Conservation (phyloP, 2,329 filamentous ascomycete species). For the Fusarium goolgardi region DNA sequence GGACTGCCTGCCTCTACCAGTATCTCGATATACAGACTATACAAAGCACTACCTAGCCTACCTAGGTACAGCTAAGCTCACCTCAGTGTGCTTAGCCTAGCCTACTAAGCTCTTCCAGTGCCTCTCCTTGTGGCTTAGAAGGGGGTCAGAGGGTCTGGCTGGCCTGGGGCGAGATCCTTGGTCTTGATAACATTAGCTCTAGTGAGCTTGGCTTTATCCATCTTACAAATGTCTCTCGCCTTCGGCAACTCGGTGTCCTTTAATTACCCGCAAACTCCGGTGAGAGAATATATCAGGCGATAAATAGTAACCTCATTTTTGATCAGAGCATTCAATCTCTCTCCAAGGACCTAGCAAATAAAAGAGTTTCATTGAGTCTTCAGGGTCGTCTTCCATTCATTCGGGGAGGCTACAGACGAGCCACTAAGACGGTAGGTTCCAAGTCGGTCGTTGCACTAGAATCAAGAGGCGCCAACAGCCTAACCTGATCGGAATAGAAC, state of each 20-base stretch:
- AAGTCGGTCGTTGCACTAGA: constrained; percentile 32
- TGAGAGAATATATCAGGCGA: neutral
- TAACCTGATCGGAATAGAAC: constrained; percentile 21
- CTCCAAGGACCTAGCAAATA: neutral
- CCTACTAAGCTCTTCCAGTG: constrained; percentile 1
- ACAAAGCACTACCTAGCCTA: neutral
- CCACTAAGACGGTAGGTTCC: constrained; percentile 28
- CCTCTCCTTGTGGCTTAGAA: constrained; percentile 36
- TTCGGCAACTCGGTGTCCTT: constrained; percentile 24
- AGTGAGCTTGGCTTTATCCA: constrained; percentile 11
- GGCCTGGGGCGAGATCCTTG: constrained; percentile 2
- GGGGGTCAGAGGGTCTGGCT: constrained; percentile 6
- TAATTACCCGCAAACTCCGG: constrained; percentile 28
- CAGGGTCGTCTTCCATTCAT: neutral
- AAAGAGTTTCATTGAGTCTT: neutral
- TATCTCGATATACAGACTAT: neutral
- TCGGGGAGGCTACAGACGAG: constrained; percentile 1
- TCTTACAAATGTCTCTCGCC: constrained; percentile 29
- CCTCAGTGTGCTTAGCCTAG: constrained; percentile 1
- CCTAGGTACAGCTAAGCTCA: neutral
- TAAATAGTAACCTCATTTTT: neutral
- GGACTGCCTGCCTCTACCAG: neutral
- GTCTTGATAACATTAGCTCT: constrained; percentile 25
- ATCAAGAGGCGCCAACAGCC: constrained; percentile 35
- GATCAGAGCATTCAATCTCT: constrained; percentile 5